Conservation (phyloP, 805 yeast species). For the Yamadazyma insecticola region DNA sequence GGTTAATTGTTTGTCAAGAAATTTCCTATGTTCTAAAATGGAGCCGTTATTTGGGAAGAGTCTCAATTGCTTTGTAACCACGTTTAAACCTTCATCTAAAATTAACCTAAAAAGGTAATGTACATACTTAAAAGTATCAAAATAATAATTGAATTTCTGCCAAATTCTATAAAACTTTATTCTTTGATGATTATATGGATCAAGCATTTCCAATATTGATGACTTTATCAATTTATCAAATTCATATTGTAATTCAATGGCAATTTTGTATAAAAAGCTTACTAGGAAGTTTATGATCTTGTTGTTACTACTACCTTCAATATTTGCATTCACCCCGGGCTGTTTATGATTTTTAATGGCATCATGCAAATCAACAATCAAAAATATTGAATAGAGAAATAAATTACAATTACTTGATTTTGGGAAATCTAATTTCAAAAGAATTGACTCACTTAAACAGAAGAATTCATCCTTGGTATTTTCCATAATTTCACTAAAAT, state of each 20-base stretch:
- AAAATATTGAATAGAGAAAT: constrained; percentile 13
- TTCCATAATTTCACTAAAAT: not conserved
- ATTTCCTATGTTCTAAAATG: constrained; percentile 4
- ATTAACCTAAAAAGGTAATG: no score
- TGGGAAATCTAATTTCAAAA: constrained; percentile 6
- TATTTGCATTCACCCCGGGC: constrained; percentile 12
- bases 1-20: not conserved
- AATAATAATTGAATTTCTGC: constrained; percentile 4
- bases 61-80: constrained; percentile 13
- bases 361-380: constrained; percentile 14
- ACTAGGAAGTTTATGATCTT: constrained; percentile 12
- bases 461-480: not conserved
- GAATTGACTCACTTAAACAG: constrained; percentile 1
- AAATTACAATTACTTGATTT: no score
- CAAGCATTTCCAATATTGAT: constrained; percentile 4
- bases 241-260: constrained; percentile 8
- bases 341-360: constrained; percentile 4
- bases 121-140: constrained; percentile 13
- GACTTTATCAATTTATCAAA: constrained; percentile 6
- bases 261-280: constrained; percentile 12
- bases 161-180: constrained; percentile 5
- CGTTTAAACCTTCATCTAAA: constrained; percentile 11
- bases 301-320: constrained; percentile 17
- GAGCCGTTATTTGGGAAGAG: no score
- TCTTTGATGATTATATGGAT: constrained; percentile 3